Evolutionary conservation across 2,329 filamentous ascomycete genomes (phyloP), one percentile per base, ranked within the genome.

Genomic region (Onygenales sp.): DNA sequence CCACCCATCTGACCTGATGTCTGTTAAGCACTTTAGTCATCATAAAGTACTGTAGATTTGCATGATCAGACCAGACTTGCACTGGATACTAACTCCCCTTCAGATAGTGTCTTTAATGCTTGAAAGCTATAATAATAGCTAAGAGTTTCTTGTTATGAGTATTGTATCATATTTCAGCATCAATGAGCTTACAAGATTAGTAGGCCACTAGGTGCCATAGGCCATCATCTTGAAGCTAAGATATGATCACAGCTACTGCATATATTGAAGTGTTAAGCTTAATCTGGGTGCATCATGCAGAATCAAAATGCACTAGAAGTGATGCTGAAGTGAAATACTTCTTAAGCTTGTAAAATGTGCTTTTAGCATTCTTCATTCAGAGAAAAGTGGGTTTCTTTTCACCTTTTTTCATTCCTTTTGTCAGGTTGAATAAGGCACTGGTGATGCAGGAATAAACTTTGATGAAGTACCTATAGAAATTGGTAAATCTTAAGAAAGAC

Each of bases 401-500:
- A 17, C 13, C 8, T 50, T 40, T 50, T 14, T 50, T 50, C 2
- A 14, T 10, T 7, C 13, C 60, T 34, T 52, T 54, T 4, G 48
- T 62, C 0, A 63, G 51, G 2, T 46, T n/a, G 8, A 42, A 54
- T 2, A 66, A 42, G 2, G 58, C 59, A 37, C 33, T 48, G 1
- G 51, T 53, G 6, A 65, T 57, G 1, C 43, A 42, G 3, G 52
- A 59, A 48, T 62, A 67, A 2, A 56, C 40, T 6, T 57, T 32
- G 11, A 69, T 63, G 48, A 69, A 69, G 7, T 56, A 40, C 4
- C 62, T 53, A 54, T 70, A 69, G 52, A 65, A 70, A 44, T 70
- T 69, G 3, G 52, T 57, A 45, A 70, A 67, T 8, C 64, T 61
- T 13, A 70, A 27, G 52, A 70, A 69, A 1, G 42, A 51, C 54